phyloP scores from a whole-genome alignment of 2,329 filamentous ascomycete genomes.

The Exophiala phaeomuriformis region DNA sequence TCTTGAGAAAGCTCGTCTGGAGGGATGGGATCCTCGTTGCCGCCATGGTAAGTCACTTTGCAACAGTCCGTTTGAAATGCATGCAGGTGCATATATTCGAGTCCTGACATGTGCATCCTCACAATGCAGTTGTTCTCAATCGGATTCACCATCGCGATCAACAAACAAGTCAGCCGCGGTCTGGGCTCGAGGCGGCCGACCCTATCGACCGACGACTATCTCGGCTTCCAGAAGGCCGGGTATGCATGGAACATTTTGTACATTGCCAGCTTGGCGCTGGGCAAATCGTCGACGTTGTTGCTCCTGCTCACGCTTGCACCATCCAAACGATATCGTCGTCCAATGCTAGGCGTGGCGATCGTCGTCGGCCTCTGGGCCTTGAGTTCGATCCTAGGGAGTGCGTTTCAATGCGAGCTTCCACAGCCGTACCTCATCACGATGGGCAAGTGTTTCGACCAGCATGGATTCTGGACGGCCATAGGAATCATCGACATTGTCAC shows the following conservation, averaged over 20 bases:
- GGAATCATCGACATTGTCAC: slow-evolving; percentile 22
- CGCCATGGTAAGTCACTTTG: slow-evolving; percentile 17
- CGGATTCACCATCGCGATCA: slow-evolving; percentile 23
- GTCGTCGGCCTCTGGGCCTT: slow-evolving; percentile 19
- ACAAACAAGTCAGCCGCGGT: slow-evolving; percentile 21
- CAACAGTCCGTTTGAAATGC: background rate
- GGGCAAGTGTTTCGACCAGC: slow-evolving; percentile 21
- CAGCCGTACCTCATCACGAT: slow-evolving; percentile 15
- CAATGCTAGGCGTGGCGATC: slow-evolving; percentile 15
- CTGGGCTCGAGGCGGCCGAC: slow-evolving; percentile 19
- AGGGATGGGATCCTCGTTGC: slow-evolving; percentile 21
- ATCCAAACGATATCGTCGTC: slow-evolving; percentile 11
- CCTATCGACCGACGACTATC: slow-evolving; percentile 3
- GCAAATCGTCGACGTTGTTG: slow-evolving; percentile 11
- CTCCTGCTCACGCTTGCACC: slow-evolving; percentile 12
- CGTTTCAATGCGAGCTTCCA: slow-evolving; percentile 24
- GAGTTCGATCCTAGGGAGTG: slow-evolving; percentile 18
- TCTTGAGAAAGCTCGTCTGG: slow-evolving; percentile 18
- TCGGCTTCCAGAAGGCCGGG: slow-evolving; percentile 19
- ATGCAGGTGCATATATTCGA: background rate
- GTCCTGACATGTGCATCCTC: background rate
- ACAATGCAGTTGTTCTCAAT: slow-evolving; percentile 6
- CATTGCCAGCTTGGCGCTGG: slow-evolving; percentile 7
- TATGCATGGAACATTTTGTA: slow-evolving; percentile 26
- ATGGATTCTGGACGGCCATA: slow-evolving; percentile 21